Conservation (phyloP, 352 stramenopile genomes). For the Phytophthora cactorum region DNA sequence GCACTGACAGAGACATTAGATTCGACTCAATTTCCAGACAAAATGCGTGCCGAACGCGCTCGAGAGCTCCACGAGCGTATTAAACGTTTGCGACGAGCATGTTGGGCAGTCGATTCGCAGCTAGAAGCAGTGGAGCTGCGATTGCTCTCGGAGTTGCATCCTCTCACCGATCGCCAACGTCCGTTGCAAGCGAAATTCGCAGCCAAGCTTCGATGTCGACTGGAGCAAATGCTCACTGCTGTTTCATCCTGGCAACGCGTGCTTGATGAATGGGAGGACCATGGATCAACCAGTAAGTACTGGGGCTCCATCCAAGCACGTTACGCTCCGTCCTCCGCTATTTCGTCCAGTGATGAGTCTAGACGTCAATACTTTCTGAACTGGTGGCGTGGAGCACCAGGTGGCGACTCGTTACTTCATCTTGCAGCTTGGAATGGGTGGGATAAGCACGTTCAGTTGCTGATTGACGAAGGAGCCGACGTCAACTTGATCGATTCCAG, state of each 20-base stretch:
- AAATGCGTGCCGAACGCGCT: constrained; percentile 32
- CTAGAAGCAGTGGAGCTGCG: constrained; percentile 45
- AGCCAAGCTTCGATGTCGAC: constrained; percentile 36
- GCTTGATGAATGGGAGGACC: constrained; percentile 23
- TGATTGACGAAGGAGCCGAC: constrained; percentile 41
- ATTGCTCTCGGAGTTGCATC: constrained; percentile 37
- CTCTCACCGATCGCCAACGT: constrained; percentile 15
- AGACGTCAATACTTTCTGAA: constrained; percentile 32
- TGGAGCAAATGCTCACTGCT: constrained; percentile 27
- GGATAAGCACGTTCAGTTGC: constrained; percentile 29
- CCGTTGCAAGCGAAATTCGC: constrained; percentile 48
- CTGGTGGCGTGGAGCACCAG: constrained; percentile 22
- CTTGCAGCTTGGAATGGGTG: constrained; percentile 54
- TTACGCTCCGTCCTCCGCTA: constrained; percentile 9
- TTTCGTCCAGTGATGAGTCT: constrained; percentile 11
- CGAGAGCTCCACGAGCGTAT: constrained; percentile 37
- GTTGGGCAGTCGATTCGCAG: constrained; percentile 31
- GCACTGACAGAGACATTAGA: constrained; percentile 23
- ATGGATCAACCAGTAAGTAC: constrained; percentile 19
- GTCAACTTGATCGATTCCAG: constrained; percentile 62
- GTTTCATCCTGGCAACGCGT: constrained; percentile 38
- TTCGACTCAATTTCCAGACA: constrained; percentile 14
- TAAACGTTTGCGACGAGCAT: constrained; percentile 19
- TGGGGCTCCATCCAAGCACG: constrained; percentile 30
- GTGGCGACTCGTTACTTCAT: constrained; percentile 65